Conservation (phyloP, 2,329 filamentous ascomycete genomes). For the Colletotrichum sp. region DNA sequence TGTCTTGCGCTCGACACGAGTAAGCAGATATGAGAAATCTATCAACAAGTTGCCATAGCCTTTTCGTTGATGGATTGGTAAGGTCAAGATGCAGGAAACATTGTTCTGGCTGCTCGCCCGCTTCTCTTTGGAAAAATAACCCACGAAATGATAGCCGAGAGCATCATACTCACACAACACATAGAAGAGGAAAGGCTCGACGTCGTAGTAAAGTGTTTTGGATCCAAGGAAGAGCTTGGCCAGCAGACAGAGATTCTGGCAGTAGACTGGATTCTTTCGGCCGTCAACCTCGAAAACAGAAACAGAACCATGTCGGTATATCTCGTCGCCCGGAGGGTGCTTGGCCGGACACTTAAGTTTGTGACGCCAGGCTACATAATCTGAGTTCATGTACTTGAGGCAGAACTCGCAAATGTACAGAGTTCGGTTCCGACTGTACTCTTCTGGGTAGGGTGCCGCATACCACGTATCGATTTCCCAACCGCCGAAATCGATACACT, state of each 20-base stretch:
- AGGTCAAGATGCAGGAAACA: conserved; percentile 93
- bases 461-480: conserved; percentile 99
- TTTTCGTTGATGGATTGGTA: conserved; percentile 96
- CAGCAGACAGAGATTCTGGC: conserved; percentile 93
- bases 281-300: conserved; percentile 99
- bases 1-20: conserved; percentile 89
- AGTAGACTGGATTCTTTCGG: conserved; percentile 97
- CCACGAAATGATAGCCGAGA: conserved; percentile 92
- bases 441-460: conserved; percentile 95
- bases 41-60: conserved; percentile 97
- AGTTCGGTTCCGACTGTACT: conserved; percentile 95
- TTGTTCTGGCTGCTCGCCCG: conserved; percentile 94
- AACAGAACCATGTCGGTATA: conserved; percentile 88
- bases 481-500: conserved; percentile 97
- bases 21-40: conserved; percentile 97
- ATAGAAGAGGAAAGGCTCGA: conserved; percentile 96
- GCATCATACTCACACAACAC: conserved; percentile 95
- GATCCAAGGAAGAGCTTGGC: conserved; percentile 98
- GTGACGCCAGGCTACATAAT: conserved; percentile 97
- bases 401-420: conserved; percentile 99
- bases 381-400: conserved; percentile 99
- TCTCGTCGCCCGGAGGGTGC: conserved; percentile 96
- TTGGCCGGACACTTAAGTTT: conserved; percentile 97
- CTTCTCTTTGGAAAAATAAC: conserved; percentile 99
- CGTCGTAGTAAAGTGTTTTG: conserved; percentile 97